Evolutionary conservation across 169 alveolate genomes (phyloP), one percentile per base, ranked within the genome.

Genomic region (Theileria annulata): DNA sequence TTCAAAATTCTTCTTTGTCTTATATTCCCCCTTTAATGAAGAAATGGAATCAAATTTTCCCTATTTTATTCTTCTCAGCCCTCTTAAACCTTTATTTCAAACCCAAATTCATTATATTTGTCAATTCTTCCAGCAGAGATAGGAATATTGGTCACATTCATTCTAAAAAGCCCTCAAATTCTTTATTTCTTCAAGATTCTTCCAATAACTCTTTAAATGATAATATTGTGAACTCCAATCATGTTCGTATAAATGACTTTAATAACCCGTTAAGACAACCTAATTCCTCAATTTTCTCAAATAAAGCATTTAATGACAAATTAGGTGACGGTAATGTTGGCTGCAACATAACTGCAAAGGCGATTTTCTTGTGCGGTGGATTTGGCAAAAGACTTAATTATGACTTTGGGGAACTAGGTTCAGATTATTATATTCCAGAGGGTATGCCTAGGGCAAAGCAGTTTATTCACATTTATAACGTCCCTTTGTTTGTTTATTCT

Each of bases 311-410:
- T 42, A 42, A 42, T 42, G 51, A 8, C 17, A 42, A 17, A 42
- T 42, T 42, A 42, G 3, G 51, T 42, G 51, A 42, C 15, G 13
- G 19, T 17, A 42, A 42, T 42, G 79, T 19, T 23, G 58, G 31
- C 28, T 33, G 19, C 51, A 25, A 27, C 28, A 15, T 37, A 19
- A 33, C 47, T 33, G 31, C 58, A 42, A 69, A 23, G 54, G 88
- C 88, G 4, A 75, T 81, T 19, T 56, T 81, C 54, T 51, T 81
- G 17, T 81, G 88, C 58, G 88, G 88, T 8, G 88, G 88, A 15
- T 33, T 37, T 10, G 79, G 88, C 27, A 42, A 81, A 19, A 60
- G 88, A 25, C 62, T 81, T 64, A 81, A 54, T 25, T 56, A 56
- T 51, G 79, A 68, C 17, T 23, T 17, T 19, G 30, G 67, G 19